A percentile compares a stretch with the other conserved stretches of the same genome.
Conservation (phyloP, 768 basidiomycete genomes). For the Calocybe gangraenosa region DNA sequence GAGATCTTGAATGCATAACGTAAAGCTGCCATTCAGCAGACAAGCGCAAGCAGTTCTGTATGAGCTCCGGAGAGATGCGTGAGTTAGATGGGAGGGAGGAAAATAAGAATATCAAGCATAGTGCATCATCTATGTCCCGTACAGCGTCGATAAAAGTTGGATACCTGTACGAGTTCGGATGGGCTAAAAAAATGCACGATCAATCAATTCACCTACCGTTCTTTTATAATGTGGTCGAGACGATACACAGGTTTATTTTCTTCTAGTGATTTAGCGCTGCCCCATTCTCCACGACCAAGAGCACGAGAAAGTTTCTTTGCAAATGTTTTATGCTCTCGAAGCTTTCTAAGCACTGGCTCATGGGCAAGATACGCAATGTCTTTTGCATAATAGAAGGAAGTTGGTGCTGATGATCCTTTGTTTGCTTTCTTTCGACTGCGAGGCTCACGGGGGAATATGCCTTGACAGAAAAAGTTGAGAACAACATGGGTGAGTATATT, state of each 20-base stretch:
- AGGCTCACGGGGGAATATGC: slow-evolving; percentile 97
- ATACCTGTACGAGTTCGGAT: slow-evolving; percentile 61
- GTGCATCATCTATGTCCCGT: slow-evolving; percentile 94
- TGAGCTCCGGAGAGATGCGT: slow-evolving; percentile 74
- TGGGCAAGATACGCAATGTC: slow-evolving; percentile 97
- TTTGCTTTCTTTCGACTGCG: slow-evolving; percentile 89
- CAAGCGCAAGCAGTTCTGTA: slow-evolving; percentile 87
- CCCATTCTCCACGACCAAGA: slow-evolving; percentile 93
- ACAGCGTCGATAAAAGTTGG: slow-evolving; percentile 95
- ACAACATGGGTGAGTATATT: background rate
- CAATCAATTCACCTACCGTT: slow-evolving; percentile 55
- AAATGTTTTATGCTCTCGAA: slow-evolving; percentile 97
- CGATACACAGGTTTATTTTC: slow-evolving; percentile 89
- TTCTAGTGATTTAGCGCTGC: slow-evolving; percentile 87
- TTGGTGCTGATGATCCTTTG: slow-evolving; percentile 95
- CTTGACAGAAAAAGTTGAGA: slow-evolving; percentile 36
- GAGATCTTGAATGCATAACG: slow-evolving; percentile 78
- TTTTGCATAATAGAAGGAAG: slow-evolving; percentile 97
- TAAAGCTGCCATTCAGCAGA: slow-evolving; percentile 97
- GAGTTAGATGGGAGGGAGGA: slow-evolving; percentile 85
- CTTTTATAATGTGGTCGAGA: slow-evolving; percentile 96
- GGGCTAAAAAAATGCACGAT: slow-evolving; percentile 4
- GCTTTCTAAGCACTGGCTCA: slow-evolving; percentile 89
- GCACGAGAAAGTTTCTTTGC: slow-evolving; percentile 95
- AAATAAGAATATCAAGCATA: slow-evolving; percentile 94